phyloP scores from a whole-genome alignment of 1,139 yeast species.

The Saccharomyces uvarum region DNA sequence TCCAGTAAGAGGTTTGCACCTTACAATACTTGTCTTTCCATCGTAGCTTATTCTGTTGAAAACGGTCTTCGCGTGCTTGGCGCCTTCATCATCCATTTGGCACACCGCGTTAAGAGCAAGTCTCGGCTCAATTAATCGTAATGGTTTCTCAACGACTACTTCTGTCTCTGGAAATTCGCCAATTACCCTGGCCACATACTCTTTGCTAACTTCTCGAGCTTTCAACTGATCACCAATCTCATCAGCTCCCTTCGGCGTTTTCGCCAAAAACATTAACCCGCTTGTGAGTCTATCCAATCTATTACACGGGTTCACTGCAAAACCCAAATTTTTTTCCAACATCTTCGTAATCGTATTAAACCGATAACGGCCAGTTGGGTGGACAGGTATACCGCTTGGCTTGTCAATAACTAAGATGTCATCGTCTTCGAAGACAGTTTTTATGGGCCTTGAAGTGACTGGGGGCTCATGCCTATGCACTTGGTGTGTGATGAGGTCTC shows the following conservation, averaged over 20 bases:
- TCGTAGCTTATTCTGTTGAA: slow-evolving; percentile 37
- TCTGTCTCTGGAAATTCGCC: slow-evolving; percentile 69
- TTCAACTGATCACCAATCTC: slow-evolving; percentile 64
- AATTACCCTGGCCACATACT: slow-evolving; percentile 77
- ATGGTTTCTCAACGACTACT: slow-evolving; percentile 56
- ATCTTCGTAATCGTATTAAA: slow-evolving; percentile 83
- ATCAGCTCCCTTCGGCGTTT: slow-evolving; percentile 74
- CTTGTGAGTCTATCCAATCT: slow-evolving; percentile 86
- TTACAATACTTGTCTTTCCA: slow-evolving; percentile 60
- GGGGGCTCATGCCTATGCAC: slow-evolving; percentile 90
- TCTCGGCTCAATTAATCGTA: slow-evolving; percentile 68
- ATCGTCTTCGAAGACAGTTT: slow-evolving; percentile 72
- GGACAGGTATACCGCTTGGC: slow-evolving; percentile 93
- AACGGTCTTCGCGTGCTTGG: slow-evolving; percentile 53
- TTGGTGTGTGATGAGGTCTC: slow-evolving; percentile 76
- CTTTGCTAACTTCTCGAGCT: slow-evolving; percentile 69
- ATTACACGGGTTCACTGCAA: slow-evolving; percentile 78
- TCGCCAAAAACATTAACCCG: slow-evolving; percentile 90
- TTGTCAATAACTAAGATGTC: slow-evolving; percentile 80
- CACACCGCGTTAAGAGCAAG: slow-evolving; percentile 64
- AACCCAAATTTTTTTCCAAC: slow-evolving; percentile 57
- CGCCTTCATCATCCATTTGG: slow-evolving; percentile 41
- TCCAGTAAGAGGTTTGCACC: slow-evolving; percentile 82
- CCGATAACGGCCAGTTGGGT: slow-evolving; percentile 89
- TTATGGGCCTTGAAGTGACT: slow-evolving; percentile 62